Base-by-base conservation (phyloP, 768 basidiomycete species). In the Cyclocybe aegerita region DNA sequence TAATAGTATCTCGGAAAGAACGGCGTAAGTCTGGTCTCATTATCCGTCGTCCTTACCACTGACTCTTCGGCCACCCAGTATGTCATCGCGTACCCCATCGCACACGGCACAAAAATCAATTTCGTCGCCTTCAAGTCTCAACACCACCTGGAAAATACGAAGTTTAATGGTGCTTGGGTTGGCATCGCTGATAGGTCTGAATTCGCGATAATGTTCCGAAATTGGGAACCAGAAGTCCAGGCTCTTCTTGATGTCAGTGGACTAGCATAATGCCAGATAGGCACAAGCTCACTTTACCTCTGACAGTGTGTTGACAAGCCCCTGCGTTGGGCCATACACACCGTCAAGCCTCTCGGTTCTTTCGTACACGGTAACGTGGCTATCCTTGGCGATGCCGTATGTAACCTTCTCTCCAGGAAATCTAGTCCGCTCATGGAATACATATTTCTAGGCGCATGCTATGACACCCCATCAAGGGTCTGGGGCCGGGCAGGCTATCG, bases 291-390 rank as follows among this genome's bases (percentile, higher is more conserved):
- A 23, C 23, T 23, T 23, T 23, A 10, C 47, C 15, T 30, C 30
- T 14, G 3, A 34, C 44, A 86, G 85, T 81, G 80, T 54, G 70
- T 80, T 15, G 76, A 80, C 3, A 72, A 68, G 40, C 73, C 80
- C 1, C 65, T 74, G 16, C 68, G 79, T 34, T 89, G 88, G 88
- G 83, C 82, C 0, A 76, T 90, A 30, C 81, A 87, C 59, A 76
- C 72, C 4, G 68, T 82, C 2, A 72, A 70, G 45, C 77, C 82
- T 5, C 63, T 89, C 15, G 68, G 69, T 0, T 70, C 80, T 7
- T 80, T 75, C 46, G 73, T 77, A 2, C 72, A 71, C n/a, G 81
- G 79, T 12, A 66, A 76, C 8, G 82, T 71, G 14, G 74, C 67
- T 5, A 61, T 80, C 45, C 52, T 80, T 38, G 79, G 79, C 10